Conservation (phyloP, 1,139 yeast genomes). For the Scheffersomyces parashehatae region DNA sequence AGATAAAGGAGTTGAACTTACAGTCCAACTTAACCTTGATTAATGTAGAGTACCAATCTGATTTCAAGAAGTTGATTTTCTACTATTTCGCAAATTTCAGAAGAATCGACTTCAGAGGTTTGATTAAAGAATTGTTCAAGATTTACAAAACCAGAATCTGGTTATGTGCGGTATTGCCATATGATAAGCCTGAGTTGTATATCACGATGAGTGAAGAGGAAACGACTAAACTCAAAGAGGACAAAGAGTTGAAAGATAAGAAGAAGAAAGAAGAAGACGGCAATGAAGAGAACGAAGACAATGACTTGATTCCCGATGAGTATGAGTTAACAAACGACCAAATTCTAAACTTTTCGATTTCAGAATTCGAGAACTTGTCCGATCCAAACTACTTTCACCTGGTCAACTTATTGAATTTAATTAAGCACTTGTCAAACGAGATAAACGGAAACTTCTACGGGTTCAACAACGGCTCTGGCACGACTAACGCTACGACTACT, state of each 20-base stretch:
- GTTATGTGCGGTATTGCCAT: conserved; percentile 81
- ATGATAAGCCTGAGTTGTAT: conserved; percentile 35
- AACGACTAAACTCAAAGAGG: conserved; percentile 1
- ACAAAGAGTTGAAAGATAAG: conserved; percentile 6
- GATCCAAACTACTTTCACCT: conserved; percentile 46
- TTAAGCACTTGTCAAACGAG: conserved; percentile 33
- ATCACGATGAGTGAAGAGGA: conserved; percentile 13
- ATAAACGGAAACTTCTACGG: conserved; percentile 46
- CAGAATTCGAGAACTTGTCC: conserved; percentile 36
- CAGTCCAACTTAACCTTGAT: conserved; percentile 39
- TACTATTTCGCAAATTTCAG: conserved; percentile 77
- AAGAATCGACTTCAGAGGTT: conserved; percentile 88
- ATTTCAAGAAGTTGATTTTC: conserved; percentile 88
- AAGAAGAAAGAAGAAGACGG: conserved; percentile 5
- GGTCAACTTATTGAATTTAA: conserved; percentile 39
- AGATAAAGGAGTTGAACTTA: conserved; percentile 45
- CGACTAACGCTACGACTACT: conserved; percentile 9
- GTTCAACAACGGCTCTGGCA: conserved; percentile 23
- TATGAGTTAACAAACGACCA: conserved; percentile 45
- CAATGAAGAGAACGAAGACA: background rate
- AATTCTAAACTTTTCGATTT: conserved; percentile 40
- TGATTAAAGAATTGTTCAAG: conserved; percentile 88
- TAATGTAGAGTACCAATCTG: conserved; percentile 93
- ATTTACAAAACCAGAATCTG: conserved; percentile 95
- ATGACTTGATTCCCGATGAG: conserved; percentile 34